Conservation (phyloP, 2,329 filamentous ascomycete species). For the Hypomyces rosellus region DNA sequence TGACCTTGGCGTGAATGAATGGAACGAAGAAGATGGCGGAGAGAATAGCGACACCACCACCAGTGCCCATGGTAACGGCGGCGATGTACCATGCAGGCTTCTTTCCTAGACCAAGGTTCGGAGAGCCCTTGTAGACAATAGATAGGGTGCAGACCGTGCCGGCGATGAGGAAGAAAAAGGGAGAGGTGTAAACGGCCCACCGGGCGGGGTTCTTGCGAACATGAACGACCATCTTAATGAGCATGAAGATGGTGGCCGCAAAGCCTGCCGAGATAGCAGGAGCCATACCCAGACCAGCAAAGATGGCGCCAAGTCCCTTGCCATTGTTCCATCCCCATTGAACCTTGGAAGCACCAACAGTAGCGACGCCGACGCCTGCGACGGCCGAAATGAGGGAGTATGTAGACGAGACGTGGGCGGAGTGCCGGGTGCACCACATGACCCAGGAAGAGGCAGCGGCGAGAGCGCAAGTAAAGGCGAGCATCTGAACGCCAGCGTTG, state of each 20-base stretch:
- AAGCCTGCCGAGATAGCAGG: slow-evolving; percentile 61
- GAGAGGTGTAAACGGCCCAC: slow-evolving; percentile 68
- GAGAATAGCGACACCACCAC: slow-evolving; percentile 52
- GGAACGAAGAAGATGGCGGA: slow-evolving; percentile 68
- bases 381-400: slow-evolving; percentile 63
- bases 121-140: slow-evolving; percentile 76
- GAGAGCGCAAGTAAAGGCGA: slow-evolving; percentile 57
- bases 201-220: slow-evolving; percentile 63
- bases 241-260: slow-evolving; percentile 59
- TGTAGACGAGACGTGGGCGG: slow-evolving; percentile 64
- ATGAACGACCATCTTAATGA: slow-evolving; percentile 61
- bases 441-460: slow-evolving; percentile 63
- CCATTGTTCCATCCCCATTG: slow-evolving; percentile 66
- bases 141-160: slow-evolving; percentile 68
- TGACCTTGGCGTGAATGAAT: slow-evolving; percentile 57
- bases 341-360: slow-evolving; percentile 52
- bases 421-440: slow-evolving; percentile 70
- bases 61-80: slow-evolving; percentile 58
- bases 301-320: slow-evolving; percentile 65
- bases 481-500: slow-evolving; percentile 60
- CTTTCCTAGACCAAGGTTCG: slow-evolving; percentile 57
- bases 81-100: slow-evolving; percentile 64
- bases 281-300: slow-evolving; percentile 65
- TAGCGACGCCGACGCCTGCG: slow-evolving; percentile 60
- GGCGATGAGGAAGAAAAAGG: slow-evolving; percentile 72